A percentile compares a stretch with the other conserved stretches of the same genome.
Evolutionary conservation across 225 moss, liverwort and hornwort species (phyloP).

Genomic region (Ulota crispa): DNA sequence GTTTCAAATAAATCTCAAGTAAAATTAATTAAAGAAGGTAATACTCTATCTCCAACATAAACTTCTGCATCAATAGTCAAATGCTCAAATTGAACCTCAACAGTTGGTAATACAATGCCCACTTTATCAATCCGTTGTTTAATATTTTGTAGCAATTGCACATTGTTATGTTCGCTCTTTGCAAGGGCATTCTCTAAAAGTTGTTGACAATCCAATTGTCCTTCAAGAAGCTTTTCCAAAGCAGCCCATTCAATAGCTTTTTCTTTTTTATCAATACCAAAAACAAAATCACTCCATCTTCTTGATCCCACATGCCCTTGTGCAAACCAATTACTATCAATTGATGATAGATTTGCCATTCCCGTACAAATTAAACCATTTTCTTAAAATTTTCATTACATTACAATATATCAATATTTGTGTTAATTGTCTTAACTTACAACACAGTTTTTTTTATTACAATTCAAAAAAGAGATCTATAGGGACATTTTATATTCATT

Average conservation of each 20-base stretch:
- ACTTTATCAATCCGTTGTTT: constrained; percentile 56
- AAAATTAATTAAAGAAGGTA: constrained; percentile 60
- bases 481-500: not conserved
- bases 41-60: constrained; percentile 51
- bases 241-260: constrained; percentile 41
- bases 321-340: constrained; percentile 40
- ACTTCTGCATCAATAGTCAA: constrained; percentile 47
- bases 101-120: constrained; percentile 46
- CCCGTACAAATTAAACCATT: not conserved
- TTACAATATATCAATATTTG: not conserved
- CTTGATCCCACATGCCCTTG: constrained; percentile 36
- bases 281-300: constrained; percentile 24
- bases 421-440: not conserved
- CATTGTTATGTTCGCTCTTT: constrained; percentile 47
- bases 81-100: constrained; percentile 62
- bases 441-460: not conserved
- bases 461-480: not conserved
- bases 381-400: not conserved
- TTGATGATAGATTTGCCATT: constrained; percentile 31
- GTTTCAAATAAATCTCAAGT: constrained; percentile 47
- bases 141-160: constrained; percentile 45
- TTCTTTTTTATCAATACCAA: not conserved
- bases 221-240: constrained; percentile 37
- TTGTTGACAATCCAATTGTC: constrained; percentile 46
- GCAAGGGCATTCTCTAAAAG: constrained; percentile 54